phyloP scores from a whole-genome alignment of 768 basidiomycete species.

The Crassisporium funariophilum region DNA sequence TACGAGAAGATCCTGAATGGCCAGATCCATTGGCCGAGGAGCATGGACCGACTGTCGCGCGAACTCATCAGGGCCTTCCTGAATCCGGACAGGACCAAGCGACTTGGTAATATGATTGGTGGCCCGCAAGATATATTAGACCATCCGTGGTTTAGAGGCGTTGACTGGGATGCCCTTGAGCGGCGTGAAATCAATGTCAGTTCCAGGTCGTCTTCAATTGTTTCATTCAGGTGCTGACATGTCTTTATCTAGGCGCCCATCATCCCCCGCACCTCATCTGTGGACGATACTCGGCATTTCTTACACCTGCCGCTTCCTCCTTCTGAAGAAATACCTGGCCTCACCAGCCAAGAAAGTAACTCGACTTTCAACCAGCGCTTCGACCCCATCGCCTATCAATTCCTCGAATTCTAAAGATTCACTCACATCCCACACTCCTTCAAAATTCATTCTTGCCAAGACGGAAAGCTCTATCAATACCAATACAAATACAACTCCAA shows the following conservation, averaged over 20 bases:
- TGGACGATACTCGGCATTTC: slow-evolving; percentile 88
- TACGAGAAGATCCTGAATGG: slow-evolving; percentile 96
- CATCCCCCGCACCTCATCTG: slow-evolving; percentile 75
- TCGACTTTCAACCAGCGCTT: slow-evolving; percentile 62
- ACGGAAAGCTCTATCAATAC: too few relatives aligned
- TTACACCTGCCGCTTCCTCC: slow-evolving; percentile 77
- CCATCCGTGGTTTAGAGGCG: slow-evolving; percentile 95
- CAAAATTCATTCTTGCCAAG: too few relatives aligned
- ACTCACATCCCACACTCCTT: slow-evolving; percentile 21
- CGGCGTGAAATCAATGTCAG: slow-evolving; percentile 82
- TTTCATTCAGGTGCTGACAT: slow-evolving; percentile 6
- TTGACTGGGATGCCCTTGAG: slow-evolving; percentile 89
- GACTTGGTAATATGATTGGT: slow-evolving; percentile 90
- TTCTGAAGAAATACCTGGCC: slow-evolving; percentile 78
- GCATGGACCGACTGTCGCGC: slow-evolving; percentile 86
- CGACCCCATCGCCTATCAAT: slow-evolving; percentile 70
- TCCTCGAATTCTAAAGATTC: slow-evolving; percentile 66
- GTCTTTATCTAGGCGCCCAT: slow-evolving; percentile 69
- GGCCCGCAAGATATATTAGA: slow-evolving; percentile 89
- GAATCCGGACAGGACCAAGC: slow-evolving; percentile 88
- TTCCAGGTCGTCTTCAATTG: slow-evolving; percentile 14
- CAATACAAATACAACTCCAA: slow-evolving; percentile 1
- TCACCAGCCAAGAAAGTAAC: slow-evolving; percentile 63
- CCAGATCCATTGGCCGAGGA: slow-evolving; percentile 87
- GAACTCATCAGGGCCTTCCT: slow-evolving; percentile 88